These are phyloP conservation scores for Dichotomocladium elegans DNA, from an alignment of 371 early-diverging fungal genomes.

Conservation along the genomic window DNA sequence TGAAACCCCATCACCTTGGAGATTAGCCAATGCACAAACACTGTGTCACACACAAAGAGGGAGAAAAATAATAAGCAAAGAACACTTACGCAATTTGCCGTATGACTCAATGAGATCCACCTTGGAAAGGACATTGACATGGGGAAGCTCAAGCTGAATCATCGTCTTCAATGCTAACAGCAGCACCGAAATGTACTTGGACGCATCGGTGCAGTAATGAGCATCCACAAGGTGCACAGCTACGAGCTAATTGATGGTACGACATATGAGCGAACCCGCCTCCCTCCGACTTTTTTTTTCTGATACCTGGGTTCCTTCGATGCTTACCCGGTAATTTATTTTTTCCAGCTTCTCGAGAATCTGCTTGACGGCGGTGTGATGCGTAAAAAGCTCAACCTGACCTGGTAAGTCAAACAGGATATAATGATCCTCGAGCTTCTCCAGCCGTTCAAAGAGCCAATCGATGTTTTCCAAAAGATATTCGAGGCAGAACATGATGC, in stretches of 20 bases:
- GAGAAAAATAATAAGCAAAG: too few species aligned
- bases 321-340: slow-evolving; percentile 65
- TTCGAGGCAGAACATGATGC: slow-evolving; percentile 96
- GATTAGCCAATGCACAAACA: too few species aligned
- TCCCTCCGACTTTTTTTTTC: neutral
- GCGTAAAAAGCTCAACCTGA: slow-evolving; percentile 98
- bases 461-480: slow-evolving; percentile 90
- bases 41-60: too few species aligned
- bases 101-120: slow-evolving; percentile 85
- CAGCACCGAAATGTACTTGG: slow-evolving; percentile 92
- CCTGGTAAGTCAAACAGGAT: slow-evolving; percentile 98
- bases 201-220: slow-evolving; percentile 89
- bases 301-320: neutral
- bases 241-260: slow-evolving; percentile 47
- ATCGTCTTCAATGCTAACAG: slow-evolving; percentile 84
- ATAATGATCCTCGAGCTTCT: slow-evolving; percentile 76
- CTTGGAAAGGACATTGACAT: slow-evolving; percentile 95
- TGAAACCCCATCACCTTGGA: slow-evolving; percentile 6
- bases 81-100: slow-evolving; percentile 62
- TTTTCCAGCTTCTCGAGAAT: slow-evolving; percentile 77
- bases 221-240: slow-evolving; percentile 95
- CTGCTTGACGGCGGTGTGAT: slow-evolving; percentile 81
- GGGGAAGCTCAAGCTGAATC: slow-evolving; percentile 93
- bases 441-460: slow-evolving; percentile 86
- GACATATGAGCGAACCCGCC: neutral